Evolutionary conservation across 176 grass and related monocot species (phyloP).

Genomic region (Oryza glumipatula): DNA sequence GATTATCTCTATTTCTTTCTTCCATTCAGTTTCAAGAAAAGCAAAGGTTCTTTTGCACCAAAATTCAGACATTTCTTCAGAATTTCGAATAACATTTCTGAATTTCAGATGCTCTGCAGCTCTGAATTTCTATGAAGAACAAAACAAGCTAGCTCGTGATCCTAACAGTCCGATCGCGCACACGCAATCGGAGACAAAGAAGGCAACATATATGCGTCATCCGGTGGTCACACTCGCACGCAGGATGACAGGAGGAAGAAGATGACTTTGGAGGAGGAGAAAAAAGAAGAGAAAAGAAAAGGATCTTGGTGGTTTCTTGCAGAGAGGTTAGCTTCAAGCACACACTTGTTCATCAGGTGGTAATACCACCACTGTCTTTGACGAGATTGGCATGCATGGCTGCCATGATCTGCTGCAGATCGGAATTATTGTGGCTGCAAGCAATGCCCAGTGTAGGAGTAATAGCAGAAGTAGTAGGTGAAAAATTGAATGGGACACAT

Average conservation of each 20-base stretch:
- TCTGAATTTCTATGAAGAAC: not conserved
- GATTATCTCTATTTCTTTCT: not conserved
- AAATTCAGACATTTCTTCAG: no score
- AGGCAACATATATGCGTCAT: not conserved
- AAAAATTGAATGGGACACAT: not conserved
- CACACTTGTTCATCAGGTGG: constrained; percentile 22
- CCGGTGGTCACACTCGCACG: not conserved
- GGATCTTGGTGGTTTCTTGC: constrained; percentile 16
- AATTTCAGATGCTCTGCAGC: no score
- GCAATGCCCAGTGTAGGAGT: no score
- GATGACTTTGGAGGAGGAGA: not conserved
- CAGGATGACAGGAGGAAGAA: not conserved
- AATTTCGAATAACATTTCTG: no score
- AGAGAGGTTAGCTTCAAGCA: not conserved
- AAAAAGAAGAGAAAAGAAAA: not conserved
- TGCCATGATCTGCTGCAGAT: not conserved
- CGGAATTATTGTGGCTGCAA: not conserved
- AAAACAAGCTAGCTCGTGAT: not conserved
- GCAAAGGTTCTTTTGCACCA: no score
- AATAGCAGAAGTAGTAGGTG: not conserved
- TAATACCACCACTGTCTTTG: not conserved
- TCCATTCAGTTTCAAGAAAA: no score
- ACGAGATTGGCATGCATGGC: not conserved
- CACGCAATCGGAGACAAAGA: constrained; percentile 2
- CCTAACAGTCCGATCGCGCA: not conserved